Evolutionary conservation across 2,329 filamentous ascomycete genomes (phyloP).

Genomic region (Metarhizium brunneum): DNA sequence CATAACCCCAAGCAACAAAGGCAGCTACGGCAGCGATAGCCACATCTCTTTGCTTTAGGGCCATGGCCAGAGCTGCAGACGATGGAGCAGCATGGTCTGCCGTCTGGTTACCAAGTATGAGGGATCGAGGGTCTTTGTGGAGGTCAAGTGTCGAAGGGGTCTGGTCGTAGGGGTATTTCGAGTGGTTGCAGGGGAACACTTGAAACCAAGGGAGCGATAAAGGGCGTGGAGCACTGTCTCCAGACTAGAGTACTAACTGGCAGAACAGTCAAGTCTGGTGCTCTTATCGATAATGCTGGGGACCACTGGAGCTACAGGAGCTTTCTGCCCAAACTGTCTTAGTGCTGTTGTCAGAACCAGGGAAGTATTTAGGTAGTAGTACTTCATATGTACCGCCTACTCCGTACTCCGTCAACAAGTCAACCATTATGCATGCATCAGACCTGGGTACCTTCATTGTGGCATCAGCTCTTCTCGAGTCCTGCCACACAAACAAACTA

Average conservation of each 20-base stretch:
- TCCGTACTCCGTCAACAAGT: too few relatives aligned
- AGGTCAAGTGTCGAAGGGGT: background rate
- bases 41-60: slow-evolving; percentile 65
- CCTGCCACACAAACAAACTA: too few relatives aligned
- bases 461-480: too few relatives aligned
- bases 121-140: background rate
- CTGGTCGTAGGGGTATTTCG: too few relatives aligned
- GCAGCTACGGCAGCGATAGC: slow-evolving; percentile 56
- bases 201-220: background rate
- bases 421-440: too few relatives aligned
- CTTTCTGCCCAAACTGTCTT: background rate
- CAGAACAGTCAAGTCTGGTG: too few relatives aligned
- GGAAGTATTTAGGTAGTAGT: too few relatives aligned
- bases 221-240: too few relatives aligned
- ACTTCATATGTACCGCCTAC: too few relatives aligned
- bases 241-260: too few relatives aligned
- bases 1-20: slow-evolving; percentile 83
- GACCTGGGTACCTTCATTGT: too few relatives aligned
- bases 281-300: background rate
- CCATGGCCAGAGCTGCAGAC: slow-evolving; percentile 40
- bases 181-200: background rate
- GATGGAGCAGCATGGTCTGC: slow-evolving; percentile 22
- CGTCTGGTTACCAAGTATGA: slow-evolving; percentile 10
- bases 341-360: too few relatives aligned
- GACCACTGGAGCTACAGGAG: background rate